These are phyloP conservation scores for Colletotrichum endophyticum DNA, from an alignment of 2,329 filamentous ascomycete genomes.

Conservation along the genomic window DNA sequence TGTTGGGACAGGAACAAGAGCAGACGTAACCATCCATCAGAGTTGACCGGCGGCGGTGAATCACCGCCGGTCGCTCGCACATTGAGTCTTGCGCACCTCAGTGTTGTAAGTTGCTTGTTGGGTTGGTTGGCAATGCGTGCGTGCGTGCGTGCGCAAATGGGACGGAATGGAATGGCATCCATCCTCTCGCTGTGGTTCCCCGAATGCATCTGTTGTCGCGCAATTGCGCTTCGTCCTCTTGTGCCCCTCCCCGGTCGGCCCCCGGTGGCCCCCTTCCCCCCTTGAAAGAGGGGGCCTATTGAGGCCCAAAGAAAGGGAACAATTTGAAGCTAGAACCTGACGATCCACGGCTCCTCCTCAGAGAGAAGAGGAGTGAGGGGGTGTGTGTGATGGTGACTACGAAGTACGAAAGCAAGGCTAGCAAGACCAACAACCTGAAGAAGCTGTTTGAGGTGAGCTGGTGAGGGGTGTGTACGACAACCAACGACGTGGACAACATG, in stretches of 20 bases:
- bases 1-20: background rate
- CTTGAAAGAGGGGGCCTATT: background rate
- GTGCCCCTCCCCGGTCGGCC: background rate
- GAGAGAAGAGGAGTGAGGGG: background rate
- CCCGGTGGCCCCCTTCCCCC: background rate
- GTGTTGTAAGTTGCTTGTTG: background rate
- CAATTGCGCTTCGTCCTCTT: background rate
- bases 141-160: background rate
- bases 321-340: background rate
- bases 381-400: background rate
- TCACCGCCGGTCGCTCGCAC: background rate
- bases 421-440: background rate
- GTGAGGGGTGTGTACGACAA: slow-evolving; percentile 1
- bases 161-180: background rate
- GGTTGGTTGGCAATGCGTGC: background rate
- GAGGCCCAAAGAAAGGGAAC: background rate
- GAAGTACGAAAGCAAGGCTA: background rate
- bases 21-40: background rate
- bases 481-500: background rate
- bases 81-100: background rate
- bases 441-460: background rate
- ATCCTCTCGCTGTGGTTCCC: background rate
- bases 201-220: background rate
- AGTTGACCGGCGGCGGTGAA: background rate
- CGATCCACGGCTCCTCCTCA: background rate